Percentiles rank a stretch among this genome's conserved stretches.
phyloP scores from a whole-genome alignment of 257 asterid species.

The Ehretia macrophylla region DNA sequence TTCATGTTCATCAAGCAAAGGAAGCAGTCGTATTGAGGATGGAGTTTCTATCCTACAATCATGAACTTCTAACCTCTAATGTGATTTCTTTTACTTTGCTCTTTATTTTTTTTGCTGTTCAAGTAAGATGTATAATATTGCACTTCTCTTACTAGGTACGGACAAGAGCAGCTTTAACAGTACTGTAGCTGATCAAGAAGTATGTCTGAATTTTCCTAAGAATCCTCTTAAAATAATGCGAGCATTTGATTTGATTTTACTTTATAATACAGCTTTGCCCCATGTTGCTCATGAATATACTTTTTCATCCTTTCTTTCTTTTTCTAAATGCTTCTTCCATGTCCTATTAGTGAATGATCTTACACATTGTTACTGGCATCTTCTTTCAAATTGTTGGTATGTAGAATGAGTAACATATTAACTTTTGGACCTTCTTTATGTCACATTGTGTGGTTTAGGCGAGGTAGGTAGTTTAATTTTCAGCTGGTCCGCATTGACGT shows the following conservation, averaged over 20 bases:
- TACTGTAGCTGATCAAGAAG: constrained; percentile 89
- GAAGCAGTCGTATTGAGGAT: no score
- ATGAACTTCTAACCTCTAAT: neutral
- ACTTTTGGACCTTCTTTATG: no score
- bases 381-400: no score
- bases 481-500: no score
- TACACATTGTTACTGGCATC: no score
- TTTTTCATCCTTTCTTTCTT: no score
- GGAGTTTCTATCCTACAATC: neutral
- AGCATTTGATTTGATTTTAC: neutral
- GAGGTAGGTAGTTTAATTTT: no score
- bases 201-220: constrained; percentile 20
- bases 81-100: constrained; percentile 4
- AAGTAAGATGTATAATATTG: neutral
- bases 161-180: constrained; percentile 82
- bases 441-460: no score
- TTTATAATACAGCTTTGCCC: neutral
- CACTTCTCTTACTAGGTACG: constrained; percentile 47
- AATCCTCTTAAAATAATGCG: neutral
- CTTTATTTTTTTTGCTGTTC: neutral
- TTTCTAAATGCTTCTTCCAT: no score
- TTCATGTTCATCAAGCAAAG: neutral
- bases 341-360: no score
- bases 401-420: no score
- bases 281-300: no score